These are phyloP conservation scores for Penicillium goetzii DNA, from an alignment of 495 filamentous ascomycete genomes.

Conservation along the genomic window DNA sequence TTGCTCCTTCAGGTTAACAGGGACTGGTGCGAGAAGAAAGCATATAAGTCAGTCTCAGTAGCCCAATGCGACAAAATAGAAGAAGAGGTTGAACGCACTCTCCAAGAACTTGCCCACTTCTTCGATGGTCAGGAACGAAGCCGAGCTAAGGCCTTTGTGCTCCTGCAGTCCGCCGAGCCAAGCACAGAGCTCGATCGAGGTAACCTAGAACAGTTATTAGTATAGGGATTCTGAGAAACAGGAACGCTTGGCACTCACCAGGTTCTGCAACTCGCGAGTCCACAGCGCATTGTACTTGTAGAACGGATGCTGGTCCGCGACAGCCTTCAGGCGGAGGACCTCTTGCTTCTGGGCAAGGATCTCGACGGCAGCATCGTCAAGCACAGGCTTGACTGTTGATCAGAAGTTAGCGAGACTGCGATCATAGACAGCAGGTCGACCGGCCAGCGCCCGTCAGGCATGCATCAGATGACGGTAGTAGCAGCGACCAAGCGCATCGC, in stretches of 20 bases:
- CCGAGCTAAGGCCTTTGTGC: conserved; percentile 43
- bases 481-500: not conserved
- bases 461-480: not conserved
- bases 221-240: conserved; percentile 3
- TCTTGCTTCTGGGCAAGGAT: conserved; percentile 51
- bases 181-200: conserved; percentile 70
- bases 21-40: conserved; percentile 59
- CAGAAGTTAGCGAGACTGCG: conserved; percentile 9
- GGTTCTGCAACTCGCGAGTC: conserved; percentile 82
- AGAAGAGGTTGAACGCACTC: conserved; percentile 51
- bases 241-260: conserved; percentile 44
- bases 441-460: not conserved
- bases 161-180: conserved; percentile 72
- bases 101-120: conserved; percentile 77
- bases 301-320: conserved; percentile 84
- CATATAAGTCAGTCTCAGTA: conserved; percentile 3
- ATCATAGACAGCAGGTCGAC: not conserved
- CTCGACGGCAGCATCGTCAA: conserved; percentile 46
- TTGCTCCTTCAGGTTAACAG: conserved; percentile 85
- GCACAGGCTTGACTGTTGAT: conserved; percentile 46
- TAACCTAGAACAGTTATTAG: conserved; percentile 46
- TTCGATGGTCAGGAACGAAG: conserved; percentile 78
- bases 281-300: conserved; percentile 94
- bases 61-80: not conserved
- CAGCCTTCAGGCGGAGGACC: conserved; percentile 58